Evolutionary conservation across 345 rosid genomes (phyloP).

Genomic region (Orychophragmus violaceus): DNA sequence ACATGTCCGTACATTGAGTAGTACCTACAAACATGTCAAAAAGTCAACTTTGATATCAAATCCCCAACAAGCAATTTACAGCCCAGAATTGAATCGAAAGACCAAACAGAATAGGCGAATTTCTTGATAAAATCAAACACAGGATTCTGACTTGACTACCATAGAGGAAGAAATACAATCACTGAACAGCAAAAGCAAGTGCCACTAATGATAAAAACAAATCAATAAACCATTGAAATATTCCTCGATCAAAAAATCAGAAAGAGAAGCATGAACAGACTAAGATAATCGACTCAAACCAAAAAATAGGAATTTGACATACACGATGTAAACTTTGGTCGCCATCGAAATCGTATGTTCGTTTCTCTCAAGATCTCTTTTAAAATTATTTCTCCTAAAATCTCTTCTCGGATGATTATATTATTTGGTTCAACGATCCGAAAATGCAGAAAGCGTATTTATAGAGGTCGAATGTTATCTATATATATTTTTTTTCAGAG

Average conservation of each 20-base stretch:
- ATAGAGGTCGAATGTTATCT: constrained; percentile 33
- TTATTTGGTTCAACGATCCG: constrained; percentile 19
- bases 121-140: too few relatives aligned
- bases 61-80: background rate
- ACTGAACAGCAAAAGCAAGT: background rate
- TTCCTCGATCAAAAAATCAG: background rate
- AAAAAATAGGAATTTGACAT: constrained; percentile 22
- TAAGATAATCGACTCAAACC: background rate
- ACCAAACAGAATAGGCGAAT: background rate
- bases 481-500: background rate
- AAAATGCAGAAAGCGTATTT: constrained; percentile 30
- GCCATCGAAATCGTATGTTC: constrained; percentile 39
- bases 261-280: background rate
- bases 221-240: too few relatives aligned
- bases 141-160: too few relatives aligned
- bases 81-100: background rate
- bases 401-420: too few relatives aligned
- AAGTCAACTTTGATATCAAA: constrained; percentile 6
- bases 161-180: background rate
- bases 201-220: too few relatives aligned
- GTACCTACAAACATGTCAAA: constrained; percentile 43
- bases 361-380: background rate
- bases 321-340: constrained; percentile 71
- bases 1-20: constrained; percentile 98
- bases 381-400: background rate